Evolutionary conservation across 441 rosid species (phyloP).

Genomic region (Breynia disticha): DNA sequence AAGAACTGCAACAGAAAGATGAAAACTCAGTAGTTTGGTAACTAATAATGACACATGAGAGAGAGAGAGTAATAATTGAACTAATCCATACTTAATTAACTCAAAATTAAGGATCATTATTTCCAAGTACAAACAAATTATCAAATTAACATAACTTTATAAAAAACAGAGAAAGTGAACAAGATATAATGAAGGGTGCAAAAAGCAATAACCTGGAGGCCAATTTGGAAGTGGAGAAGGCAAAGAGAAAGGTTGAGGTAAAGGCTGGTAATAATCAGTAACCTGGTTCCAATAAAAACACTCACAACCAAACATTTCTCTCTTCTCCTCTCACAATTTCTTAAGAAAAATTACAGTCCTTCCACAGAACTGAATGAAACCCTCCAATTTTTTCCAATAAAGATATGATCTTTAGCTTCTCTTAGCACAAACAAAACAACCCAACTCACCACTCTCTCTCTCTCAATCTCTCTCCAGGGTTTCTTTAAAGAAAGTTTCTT

Average conservation of each 20-base stretch:
- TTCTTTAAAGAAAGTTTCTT: too few relatives aligned
- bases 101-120: too few relatives aligned
- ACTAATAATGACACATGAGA: too few relatives aligned
- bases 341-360: background rate
- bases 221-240: slow-evolving; percentile 57
- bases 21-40: too few relatives aligned
- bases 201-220: slow-evolving; percentile 47
- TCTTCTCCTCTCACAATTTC: background rate
- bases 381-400: slow-evolving; percentile 20
- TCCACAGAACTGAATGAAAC: background rate
- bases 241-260: slow-evolving; percentile 46
- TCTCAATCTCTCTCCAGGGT: slow-evolving; percentile 6
- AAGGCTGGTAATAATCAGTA: slow-evolving; percentile 15
- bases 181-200: background rate
- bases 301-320: slow-evolving; percentile 69
- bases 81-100: too few relatives aligned
- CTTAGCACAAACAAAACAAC: background rate
- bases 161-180: background rate
- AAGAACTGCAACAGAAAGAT: too few relatives aligned
- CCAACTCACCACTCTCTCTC: slow-evolving; percentile 3
- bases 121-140: too few relatives aligned
- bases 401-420: slow-evolving; percentile 4
- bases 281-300: slow-evolving; percentile 51
- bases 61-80: too few relatives aligned
- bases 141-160: background rate